Percentiles rank a stretch among this genome's conserved stretches.
Evolutionary conservation across 1,284 basidiomycete genomes (phyloP).

Genomic region (Neonothopanus nambi): DNA sequence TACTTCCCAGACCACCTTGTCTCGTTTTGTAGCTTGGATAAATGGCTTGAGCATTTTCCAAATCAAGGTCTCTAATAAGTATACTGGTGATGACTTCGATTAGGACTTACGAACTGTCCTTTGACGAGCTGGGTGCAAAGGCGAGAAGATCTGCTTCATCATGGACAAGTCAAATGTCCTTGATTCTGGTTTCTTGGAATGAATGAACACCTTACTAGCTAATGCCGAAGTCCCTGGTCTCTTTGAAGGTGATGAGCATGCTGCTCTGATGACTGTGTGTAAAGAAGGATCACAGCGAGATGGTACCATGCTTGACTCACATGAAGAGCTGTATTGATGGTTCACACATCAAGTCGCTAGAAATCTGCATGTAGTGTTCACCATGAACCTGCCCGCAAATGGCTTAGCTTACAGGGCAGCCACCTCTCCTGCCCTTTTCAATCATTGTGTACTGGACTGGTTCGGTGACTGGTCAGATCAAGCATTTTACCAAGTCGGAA

Average conservation of each 20-base stretch:
- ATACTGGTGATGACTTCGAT: constrained; percentile 97
- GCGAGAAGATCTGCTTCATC: constrained; percentile 99
- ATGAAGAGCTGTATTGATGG: constrained; percentile 96
- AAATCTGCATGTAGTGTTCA: constrained; percentile 97
- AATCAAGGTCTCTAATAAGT: constrained; percentile 98
- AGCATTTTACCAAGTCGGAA: constrained; percentile 94
- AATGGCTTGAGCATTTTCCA: constrained; percentile 98
- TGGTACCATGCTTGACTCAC: constrained; percentile 96
- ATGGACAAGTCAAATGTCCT: constrained; percentile 99
- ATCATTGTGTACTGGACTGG: constrained; percentile 98
- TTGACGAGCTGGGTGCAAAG: constrained; percentile 93
- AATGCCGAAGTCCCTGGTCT: constrained; percentile 99
- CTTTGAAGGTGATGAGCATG: constrained; percentile 97
- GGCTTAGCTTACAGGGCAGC: constrained; percentile 94
- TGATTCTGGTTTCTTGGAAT: constrained; percentile 96
- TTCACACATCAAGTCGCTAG: constrained; percentile 96
- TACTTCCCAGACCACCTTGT: constrained; percentile 81
- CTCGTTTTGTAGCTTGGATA: constrained; percentile 99
- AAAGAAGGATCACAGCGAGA: constrained; percentile 98
- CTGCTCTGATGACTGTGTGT: constrained; percentile 96
- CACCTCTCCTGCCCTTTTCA: constrained; percentile 97
- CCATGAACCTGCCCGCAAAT: constrained; percentile 98
- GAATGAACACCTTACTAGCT: constrained; percentile 98
- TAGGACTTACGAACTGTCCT: constrained; percentile 95
- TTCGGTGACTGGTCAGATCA: constrained; percentile 99